phyloP scores from a whole-genome alignment of 345 rosid species.

The Arabidopsis arenosa region DNA sequence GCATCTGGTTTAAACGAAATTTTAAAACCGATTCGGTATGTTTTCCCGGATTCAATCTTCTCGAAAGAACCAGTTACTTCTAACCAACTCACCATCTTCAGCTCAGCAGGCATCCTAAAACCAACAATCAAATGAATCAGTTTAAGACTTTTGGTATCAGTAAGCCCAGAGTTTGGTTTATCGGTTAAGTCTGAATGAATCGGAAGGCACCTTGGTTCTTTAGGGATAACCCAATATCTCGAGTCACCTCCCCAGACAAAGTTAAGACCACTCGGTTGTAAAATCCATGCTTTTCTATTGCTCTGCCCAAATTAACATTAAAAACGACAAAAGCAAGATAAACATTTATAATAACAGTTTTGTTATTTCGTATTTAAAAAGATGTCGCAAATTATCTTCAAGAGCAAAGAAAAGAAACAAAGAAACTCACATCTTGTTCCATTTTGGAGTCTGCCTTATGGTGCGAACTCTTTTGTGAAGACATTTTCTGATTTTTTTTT shows the following conservation, averaged over 20 bases:
- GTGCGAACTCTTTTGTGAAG: conserved; percentile 25
- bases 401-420: neutral
- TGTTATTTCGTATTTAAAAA: neutral
- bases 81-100: conserved; percentile 64
- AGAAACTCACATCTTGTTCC: conserved; percentile 32
- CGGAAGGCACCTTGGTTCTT: conserved; percentile 31
- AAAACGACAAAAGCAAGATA: neutral
- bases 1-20: conserved; percentile 47
- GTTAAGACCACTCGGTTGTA: conserved; percentile 39
- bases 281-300: conserved; percentile 29
- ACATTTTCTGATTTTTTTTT: conserved; percentile 3
- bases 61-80: conserved; percentile 50
- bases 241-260: conserved; percentile 46
- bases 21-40: conserved; percentile 46
- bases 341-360: neutral
- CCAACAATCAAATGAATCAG: neutral
- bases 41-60: neutral
- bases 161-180: neutral
- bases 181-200: conserved; percentile 1
- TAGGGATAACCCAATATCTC: conserved; percentile 42
- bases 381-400: neutral
- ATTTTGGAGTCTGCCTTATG: conserved; percentile 27
- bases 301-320: conserved; percentile 17
- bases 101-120: conserved; percentile 46
- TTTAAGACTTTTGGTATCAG: neutral